Base-by-base conservation (phyloP, 768 basidiomycete species). In the Kwoniella sp. region DNA sequence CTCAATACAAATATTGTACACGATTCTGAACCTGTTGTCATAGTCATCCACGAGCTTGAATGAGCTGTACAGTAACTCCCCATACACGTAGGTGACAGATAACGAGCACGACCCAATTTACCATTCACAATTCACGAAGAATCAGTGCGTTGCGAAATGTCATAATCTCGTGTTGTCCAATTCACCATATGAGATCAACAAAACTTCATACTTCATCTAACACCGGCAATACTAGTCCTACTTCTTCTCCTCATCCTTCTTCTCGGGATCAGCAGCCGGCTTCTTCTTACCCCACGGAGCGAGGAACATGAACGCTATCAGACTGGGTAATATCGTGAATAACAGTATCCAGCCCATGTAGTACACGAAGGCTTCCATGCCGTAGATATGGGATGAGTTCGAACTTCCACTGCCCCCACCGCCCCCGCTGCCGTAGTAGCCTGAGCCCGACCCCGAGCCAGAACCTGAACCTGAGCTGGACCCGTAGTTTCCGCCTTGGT, bases 341-440 rank as follows among this genome's bases (percentile, higher is more conserved):
- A 58, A 25, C 5, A 58, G 15, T 47, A 58, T 58, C 56, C 56
- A 58, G 4, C 56, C 56, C 45, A 47, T 58, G 20, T 41, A 58
- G 29, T 58, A 58, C 1, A 58, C 56, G 38, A 41, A 58, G n/a
- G 38, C 45, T 47, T 58, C 56, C 2, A 41, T 29, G 22, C 56
- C 56, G 56, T 45, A 58, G 31, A 58, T 58, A 47, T 25, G 56
- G 54, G 20, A 5, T 34, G 34, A 13, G 13, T 34, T 34, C 34
- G 34, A 34, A 13, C 34, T 34, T 13, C 34, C 34, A 5, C 41
- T 20, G 5, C 41, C 17, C 4, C 41, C 20, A 17, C 41, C 41
- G 41, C 41, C 20, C 11, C 41, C 41, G 17, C 41, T 45, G 41
- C 41, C 41, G 41, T 17, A 7, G 41, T 45, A 45, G 41, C 15